Conservation (phyloP, 1,139 yeast species). For the Pneumocystis jirovecii region DNA sequence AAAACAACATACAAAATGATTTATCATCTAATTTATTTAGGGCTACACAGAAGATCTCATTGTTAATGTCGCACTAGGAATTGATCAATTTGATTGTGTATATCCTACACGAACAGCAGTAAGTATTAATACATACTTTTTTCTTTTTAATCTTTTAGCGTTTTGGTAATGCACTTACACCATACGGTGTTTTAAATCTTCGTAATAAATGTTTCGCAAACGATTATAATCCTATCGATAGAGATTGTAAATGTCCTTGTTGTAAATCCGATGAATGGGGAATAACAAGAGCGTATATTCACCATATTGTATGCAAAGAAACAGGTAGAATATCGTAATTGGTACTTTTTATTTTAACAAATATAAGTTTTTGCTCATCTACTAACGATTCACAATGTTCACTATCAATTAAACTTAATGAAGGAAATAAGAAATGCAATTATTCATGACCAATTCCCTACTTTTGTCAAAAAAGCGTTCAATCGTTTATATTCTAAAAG, state of each 20-base stretch:
- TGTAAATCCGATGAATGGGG: constrained; percentile 28
- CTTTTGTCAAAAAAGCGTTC: constrained; percentile 27
- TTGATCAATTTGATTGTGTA: constrained; percentile 34
- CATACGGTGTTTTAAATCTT: constrained; percentile 26
- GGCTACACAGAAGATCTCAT: constrained; percentile 35
- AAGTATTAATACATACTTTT: not conserved
- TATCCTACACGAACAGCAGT: constrained; percentile 33
- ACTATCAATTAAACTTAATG: constrained; percentile 32
- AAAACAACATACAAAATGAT: not conserved
- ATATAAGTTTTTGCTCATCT: constrained; percentile 28
- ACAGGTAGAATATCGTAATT: not conserved
- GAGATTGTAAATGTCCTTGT: constrained; percentile 30
- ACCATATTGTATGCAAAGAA: constrained; percentile 26
- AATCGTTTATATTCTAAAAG: constrained; percentile 23
- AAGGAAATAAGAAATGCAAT: constrained; percentile 28
- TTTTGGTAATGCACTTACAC: constrained; percentile 32
- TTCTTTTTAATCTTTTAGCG: constrained; percentile 16
- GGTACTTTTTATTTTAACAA: constrained; percentile 21
- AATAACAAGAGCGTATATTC: constrained; percentile 26
- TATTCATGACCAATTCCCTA: constrained; percentile 27
- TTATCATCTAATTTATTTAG: constrained; percentile 3
- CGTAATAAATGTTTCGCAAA: constrained; percentile 23
- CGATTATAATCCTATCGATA: constrained; percentile 28
- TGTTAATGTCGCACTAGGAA: constrained; percentile 33
- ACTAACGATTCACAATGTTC: constrained; percentile 30